Conservation (phyloP, 768 basidiomycete species). For the Candolleomyces eurysporus region DNA sequence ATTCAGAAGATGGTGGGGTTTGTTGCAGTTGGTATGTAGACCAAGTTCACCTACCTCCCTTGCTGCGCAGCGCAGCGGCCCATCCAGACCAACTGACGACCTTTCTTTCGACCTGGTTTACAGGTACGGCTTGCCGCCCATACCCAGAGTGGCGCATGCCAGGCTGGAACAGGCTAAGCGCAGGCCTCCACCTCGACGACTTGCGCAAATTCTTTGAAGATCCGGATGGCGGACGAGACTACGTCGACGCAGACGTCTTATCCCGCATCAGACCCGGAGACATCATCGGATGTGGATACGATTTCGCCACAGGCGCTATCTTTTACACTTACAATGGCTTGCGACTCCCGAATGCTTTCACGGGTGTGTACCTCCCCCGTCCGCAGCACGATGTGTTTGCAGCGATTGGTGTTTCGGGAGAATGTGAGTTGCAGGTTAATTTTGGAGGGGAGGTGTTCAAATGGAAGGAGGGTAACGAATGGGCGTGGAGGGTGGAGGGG, state of each 20-base stretch:
- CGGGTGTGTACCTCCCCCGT: constrained; percentile 56
- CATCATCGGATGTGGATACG: constrained; percentile 63
- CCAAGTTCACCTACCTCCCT: too few species aligned
- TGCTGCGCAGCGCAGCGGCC: too few species aligned
- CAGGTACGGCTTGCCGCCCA: constrained; percentile 63
- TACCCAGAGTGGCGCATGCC: constrained; percentile 67
- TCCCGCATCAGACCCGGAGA: constrained; percentile 42
- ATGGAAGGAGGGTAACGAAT: constrained; percentile 66
- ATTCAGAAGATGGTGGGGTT: constrained; percentile 57
- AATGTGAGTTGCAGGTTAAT: constrained; percentile 56
- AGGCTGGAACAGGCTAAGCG: constrained; percentile 69
- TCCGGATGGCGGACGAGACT: constrained; percentile 61
- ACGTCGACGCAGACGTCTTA: constrained; percentile 27
- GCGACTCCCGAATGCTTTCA: constrained; percentile 55
- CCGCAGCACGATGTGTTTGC: constrained; percentile 57
- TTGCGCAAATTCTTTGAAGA: constrained; percentile 74
- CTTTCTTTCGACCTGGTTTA: background rate
- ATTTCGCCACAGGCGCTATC: constrained; percentile 46
- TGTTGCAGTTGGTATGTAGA: constrained; percentile 58
- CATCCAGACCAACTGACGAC: too few species aligned
- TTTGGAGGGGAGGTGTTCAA: constrained; percentile 60
- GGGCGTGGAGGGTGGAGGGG: constrained; percentile 62
- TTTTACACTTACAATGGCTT: constrained; percentile 68
- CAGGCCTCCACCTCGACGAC: constrained; percentile 68
- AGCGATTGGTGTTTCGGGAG: constrained; percentile 57